Base-by-base conservation (phyloP, 1,284 basidiomycete genomes). In the Leucoagaricus sp. region DNA sequence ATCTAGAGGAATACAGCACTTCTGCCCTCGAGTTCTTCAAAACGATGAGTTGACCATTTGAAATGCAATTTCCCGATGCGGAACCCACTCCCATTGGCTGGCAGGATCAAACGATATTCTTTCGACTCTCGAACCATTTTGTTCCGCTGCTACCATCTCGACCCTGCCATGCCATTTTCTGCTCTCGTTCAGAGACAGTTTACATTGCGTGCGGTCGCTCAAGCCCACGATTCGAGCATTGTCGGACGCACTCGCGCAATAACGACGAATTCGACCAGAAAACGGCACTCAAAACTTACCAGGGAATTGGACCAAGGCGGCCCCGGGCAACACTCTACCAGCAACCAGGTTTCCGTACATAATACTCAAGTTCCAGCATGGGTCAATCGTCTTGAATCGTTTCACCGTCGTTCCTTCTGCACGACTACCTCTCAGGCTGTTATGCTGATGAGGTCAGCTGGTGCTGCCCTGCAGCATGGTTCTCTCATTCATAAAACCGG, bases 141-240 rank as follows among this genome's bases (percentile, higher is more conserved):
- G 36, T 40, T 36, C 33, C 17, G 23, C 36, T 21, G 29, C 46
- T 17, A 23, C 46, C 19, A 55, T 33, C 34, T 49, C 53, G 19
- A 21, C 45, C 19, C 8, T 13, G n/a, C 26, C 5, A 48, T 55
- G 53, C 53, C 53, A 8, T 49, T 55, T 28, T 42, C 46, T 23
- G 38, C 46, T 33, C 49, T 57, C 49, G 55, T 57, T 9, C 49
- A 50, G 36, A 50, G 44, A 36, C 49, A 57, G 13, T 51, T 46
- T 34, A 23, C 49, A 21, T 28, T 31, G 29, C 29, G 41, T 17
- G 17, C 42, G 13, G 2, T 51, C n/a, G 9, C 28, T 1, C 25
- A 28, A n/a, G 21, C 36, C 4, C 54, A 34, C 8, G 25, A 10
- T 9, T 21, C 40, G 12, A 1, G 26, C 33, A 1, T 46, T 9